Percentiles rank a stretch among this genome's conserved stretches.
phyloP scores from a whole-genome alignment of 2,329 filamentous ascomycete species.

The Magnaporthales sp. region DNA sequence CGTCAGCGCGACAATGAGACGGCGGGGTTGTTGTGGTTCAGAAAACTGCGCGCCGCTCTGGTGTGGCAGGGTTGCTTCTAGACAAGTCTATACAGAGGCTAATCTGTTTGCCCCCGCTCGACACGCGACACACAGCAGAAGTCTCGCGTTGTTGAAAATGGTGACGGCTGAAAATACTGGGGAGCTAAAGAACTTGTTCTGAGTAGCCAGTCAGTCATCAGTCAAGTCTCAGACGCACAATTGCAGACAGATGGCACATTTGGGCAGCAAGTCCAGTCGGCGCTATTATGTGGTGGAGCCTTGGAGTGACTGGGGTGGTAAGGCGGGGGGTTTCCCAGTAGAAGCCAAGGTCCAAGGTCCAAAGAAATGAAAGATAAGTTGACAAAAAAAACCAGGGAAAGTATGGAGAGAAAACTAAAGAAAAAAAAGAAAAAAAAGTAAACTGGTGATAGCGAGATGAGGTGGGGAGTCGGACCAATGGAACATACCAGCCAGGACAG shows the following conservation, averaged over 20 bases:
- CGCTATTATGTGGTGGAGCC: neutral
- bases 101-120: neutral
- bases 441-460: neutral
- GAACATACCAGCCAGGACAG: neutral
- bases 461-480: neutral
- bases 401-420: neutral
- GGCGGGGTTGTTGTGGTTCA: conserved; percentile 6
- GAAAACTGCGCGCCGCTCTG: neutral
- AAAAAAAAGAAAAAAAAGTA: neutral
- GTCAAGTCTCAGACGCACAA: neutral
- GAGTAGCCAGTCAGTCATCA: neutral
- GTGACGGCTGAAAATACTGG: neutral
- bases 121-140: neutral
- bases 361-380: neutral
- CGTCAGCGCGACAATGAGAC: conserved; percentile 2
- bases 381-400: neutral
- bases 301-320: neutral
- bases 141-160: neutral
- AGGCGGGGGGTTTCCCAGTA: neutral
- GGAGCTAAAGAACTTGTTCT: neutral
- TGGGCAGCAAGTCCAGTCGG: neutral
- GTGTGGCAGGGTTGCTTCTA: neutral
- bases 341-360: neutral
- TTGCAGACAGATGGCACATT: neutral
- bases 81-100: neutral